Evolutionary conservation across 176 grass and related monocot genomes (phyloP), one percentile per base, ranked within the genome.

Genomic region (Neostapfia colusana): DNA sequence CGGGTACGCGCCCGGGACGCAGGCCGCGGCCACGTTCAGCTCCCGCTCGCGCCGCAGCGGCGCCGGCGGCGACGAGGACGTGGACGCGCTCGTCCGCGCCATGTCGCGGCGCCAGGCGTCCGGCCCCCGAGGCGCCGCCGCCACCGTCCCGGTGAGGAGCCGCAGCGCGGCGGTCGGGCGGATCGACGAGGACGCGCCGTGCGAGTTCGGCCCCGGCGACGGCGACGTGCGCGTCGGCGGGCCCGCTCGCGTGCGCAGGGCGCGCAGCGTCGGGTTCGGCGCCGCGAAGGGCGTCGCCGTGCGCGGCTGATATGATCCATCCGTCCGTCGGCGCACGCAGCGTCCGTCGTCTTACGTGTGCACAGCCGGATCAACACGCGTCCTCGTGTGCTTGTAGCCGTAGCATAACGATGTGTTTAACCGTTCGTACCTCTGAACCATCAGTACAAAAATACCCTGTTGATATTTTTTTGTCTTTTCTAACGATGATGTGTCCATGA

Each of bases 121-220:
- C 4, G 1, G 6, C 12, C 24, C 17, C 23, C 25, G 68, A 26
- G 45, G 17, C 46, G 71, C 10, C 5, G 36, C 10, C 46, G 71
- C 10, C 11, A 21, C 5, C 18, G 81, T 79, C 17, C 55, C 61
- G 51, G 41, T 56, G 17, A 75, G 88, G 58, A 91, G 83, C 84
- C 86, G 68, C 28, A 91, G 86, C 72, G 80, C 85, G 74, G 73
- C 69, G 11, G 60, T 87, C 7, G 85, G 63, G 41, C 45, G 66
- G 36, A 89, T 95, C 74, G 87, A 93, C 63, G 92, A 95, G 86
- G 86, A 91, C 70, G 41, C 68, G 74, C 81, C 85, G 49, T 83
- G 81, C 60, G 84, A 91, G 57, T 95, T 89, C 58, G 88, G 81
- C 27, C 26, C 36, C 54, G 75, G 60, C 8, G 91, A 75, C 18